Evolutionary conservation across 306 rosid species (phyloP).

Genomic region (Vachellia pachyceras): DNA sequence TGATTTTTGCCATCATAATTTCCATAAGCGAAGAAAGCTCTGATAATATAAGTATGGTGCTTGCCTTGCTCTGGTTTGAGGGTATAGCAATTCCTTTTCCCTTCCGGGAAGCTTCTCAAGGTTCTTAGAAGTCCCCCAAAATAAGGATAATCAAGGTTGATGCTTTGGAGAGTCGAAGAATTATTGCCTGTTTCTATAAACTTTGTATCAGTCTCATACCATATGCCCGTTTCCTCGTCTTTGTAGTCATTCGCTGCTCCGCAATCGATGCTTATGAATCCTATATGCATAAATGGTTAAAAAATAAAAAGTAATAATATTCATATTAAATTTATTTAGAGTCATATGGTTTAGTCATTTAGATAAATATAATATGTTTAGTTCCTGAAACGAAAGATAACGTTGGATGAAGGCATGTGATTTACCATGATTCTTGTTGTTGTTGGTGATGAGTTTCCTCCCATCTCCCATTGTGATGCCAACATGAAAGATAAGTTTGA

Average conservation of each 20-base stretch:
- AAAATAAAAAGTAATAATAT: no score
- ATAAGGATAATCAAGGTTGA: not conserved
- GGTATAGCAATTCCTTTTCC: constrained; percentile 50
- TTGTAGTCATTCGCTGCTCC: not conserved
- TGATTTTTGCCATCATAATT: constrained; percentile 47
- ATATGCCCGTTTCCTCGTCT: not conserved
- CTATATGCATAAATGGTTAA: not conserved
- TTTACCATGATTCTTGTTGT: no score
- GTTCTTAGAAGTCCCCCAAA: no score
- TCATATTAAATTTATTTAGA: no score
- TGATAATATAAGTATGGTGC: constrained; percentile 42
- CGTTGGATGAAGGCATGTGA: no score
- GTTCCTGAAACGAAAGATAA: no score
- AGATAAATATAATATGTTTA: no score
- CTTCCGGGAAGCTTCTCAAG: constrained; percentile 19
- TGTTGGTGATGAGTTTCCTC: no score
- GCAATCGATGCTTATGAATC: constrained; percentile 14
- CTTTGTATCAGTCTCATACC: not conserved
- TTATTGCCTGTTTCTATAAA: not conserved
- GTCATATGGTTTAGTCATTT: no score
- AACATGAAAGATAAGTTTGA: no score
- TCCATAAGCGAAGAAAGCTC: constrained; percentile 47
- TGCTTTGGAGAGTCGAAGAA: not conserved
- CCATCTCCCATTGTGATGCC: no score
- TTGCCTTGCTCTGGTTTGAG: constrained; percentile 38